Evolutionary conservation across 129 eudicot genomes (phyloP).

Genomic region (Helianthus annuus): DNA sequence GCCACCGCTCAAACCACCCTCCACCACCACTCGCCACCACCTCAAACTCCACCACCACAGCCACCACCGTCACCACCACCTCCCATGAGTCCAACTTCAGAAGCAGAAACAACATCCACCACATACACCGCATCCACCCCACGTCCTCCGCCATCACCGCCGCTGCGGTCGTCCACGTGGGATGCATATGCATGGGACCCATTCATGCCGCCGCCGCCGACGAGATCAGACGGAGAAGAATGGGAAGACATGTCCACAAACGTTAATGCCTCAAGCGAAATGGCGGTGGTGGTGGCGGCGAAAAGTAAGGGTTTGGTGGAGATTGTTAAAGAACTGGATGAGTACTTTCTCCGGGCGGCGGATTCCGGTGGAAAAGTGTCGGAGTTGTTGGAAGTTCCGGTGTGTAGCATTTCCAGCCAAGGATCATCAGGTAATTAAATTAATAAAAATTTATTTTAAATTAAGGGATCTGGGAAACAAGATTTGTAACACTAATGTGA

Average conservation of each 20-base stretch:
- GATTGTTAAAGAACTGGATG: constrained; percentile 79
- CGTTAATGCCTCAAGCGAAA: constrained; percentile 39
- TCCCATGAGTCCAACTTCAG: constrained; percentile 66
- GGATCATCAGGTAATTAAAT: constrained; percentile 38
- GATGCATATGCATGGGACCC: constrained; percentile 85
- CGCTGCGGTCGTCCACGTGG: constrained; percentile 56
- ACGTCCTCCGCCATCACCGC: constrained; percentile 60
- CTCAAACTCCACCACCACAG: constrained; percentile 37
- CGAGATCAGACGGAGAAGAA: constrained; percentile 61
- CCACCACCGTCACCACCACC: constrained; percentile 49
- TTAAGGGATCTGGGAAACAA: background rate
- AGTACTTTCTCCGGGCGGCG: constrained; percentile 78
- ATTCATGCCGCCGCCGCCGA: constrained; percentile 56
- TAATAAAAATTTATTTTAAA: background rate
- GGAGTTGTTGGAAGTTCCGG: constrained; percentile 66
- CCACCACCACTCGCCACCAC: constrained; percentile 37
- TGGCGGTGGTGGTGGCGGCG: constrained; percentile 53
- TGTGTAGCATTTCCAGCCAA: constrained; percentile 50
- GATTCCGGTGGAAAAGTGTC: constrained; percentile 73
- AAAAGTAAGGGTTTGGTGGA: constrained; percentile 72
- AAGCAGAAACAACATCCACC: constrained; percentile 47
- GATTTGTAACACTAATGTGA: constrained; percentile 16
- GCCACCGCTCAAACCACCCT: constrained; percentile 59
- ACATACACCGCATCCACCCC: constrained; percentile 61
- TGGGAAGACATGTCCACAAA: constrained; percentile 61